Conservation (phyloP, 805 yeast genomes). For the Candida railenensis region DNA sequence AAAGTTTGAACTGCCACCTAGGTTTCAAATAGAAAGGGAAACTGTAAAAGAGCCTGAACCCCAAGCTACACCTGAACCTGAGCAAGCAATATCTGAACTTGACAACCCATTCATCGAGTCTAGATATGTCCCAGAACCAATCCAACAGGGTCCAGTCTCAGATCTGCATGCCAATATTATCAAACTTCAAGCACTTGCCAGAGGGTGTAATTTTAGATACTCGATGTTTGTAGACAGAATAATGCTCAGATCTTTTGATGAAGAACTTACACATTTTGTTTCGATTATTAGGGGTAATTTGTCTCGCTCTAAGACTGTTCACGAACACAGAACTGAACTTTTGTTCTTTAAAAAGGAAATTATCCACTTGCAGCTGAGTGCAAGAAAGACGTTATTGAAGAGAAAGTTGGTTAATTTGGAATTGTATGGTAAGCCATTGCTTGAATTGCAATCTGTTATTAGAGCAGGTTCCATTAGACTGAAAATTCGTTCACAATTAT, state of each 20-base stretch:
- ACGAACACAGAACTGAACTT: slow-evolving; percentile 34
- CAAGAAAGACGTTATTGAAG: slow-evolving; percentile 24
- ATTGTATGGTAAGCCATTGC: slow-evolving; percentile 15
- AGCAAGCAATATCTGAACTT: neutral
- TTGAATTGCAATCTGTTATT: slow-evolving; percentile 39
- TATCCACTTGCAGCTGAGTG: slow-evolving; percentile 39
- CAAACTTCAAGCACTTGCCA: slow-evolving; percentile 63
- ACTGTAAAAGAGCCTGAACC: neutral
- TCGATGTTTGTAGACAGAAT: slow-evolving; percentile 60
- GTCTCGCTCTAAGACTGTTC: slow-evolving; percentile 28
- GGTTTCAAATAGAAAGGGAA: neutral
- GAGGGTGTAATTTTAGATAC: slow-evolving; percentile 70
- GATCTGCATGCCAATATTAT: slow-evolving; percentile 30
- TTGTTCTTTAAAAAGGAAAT: slow-evolving; percentile 27
- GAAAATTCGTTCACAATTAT: neutral
- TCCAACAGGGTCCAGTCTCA: neutral
- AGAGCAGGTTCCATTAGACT: slow-evolving; percentile 32
- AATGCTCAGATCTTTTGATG: slow-evolving; percentile 56
- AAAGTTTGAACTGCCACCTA: neutral
- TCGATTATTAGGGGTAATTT: slow-evolving; percentile 51
- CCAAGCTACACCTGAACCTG: neutral
- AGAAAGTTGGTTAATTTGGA: slow-evolving; percentile 6
- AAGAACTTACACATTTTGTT: slow-evolving; percentile 49
- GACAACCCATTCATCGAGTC: neutral
- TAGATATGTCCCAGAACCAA: neutral